A percentile compares a stretch with the other conserved stretches of the same genome.
phyloP scores from a whole-genome alignment of 768 basidiomycete species.

The Boletellus ananiceps region DNA sequence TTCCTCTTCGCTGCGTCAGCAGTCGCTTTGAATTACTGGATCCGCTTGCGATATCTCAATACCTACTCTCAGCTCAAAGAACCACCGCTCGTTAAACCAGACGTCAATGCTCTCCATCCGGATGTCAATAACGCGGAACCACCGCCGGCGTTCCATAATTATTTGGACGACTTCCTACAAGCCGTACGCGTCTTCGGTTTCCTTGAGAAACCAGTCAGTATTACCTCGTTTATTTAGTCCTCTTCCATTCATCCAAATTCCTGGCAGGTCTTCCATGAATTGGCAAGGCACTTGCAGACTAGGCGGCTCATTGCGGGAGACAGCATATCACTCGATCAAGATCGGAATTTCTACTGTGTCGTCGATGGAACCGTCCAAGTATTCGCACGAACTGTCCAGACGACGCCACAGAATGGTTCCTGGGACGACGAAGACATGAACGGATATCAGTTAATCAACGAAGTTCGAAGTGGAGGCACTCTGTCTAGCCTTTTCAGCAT shows the following conservation, averaged over 20 bases:
- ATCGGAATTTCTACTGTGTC: slow-evolving; percentile 97
- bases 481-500: slow-evolving; percentile 96
- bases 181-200: slow-evolving; percentile 98
- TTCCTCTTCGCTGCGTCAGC: slow-evolving; percentile 65
- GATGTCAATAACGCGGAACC: slow-evolving; percentile 79
- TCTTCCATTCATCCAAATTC: not conserved
- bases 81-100: slow-evolving; percentile 75
- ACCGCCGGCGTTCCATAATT: slow-evolving; percentile 85
- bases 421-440: slow-evolving; percentile 90
- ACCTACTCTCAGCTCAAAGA: slow-evolving; percentile 74
- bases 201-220: slow-evolving; percentile 84
- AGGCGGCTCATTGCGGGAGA: slow-evolving; percentile 94
- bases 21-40: slow-evolving; percentile 74
- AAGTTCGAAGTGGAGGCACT: slow-evolving; percentile 93
- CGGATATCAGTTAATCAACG: slow-evolving; percentile 93
- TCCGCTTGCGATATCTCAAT: slow-evolving; percentile 77
- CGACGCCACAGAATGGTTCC: slow-evolving; percentile 45
- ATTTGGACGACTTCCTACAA: slow-evolving; percentile 94
- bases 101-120: slow-evolving; percentile 84
- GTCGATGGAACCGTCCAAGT: slow-evolving; percentile 98
- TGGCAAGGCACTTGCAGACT: slow-evolving; percentile 94
- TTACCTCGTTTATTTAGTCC: not conserved
- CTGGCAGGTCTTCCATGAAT: slow-evolving; percentile 87
- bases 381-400: slow-evolving; percentile 66
- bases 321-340: slow-evolving; percentile 82